A percentile compares a stretch with the other conserved stretches of the same genome.
Conservation (phyloP, 345 rosid species). For the Acer saccharum region DNA sequence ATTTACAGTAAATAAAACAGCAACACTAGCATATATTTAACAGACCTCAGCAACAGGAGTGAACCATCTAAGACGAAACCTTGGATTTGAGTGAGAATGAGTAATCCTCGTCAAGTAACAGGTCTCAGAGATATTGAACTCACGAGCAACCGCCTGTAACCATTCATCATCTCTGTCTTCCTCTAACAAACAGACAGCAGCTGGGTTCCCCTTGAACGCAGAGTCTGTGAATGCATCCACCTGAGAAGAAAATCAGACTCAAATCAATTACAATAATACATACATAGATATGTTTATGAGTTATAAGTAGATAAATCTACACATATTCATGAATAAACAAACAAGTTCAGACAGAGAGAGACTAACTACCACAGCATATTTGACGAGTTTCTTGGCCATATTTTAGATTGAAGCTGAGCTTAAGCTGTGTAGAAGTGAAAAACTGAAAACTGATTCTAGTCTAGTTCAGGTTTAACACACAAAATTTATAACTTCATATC, state of each 20-base stretch:
- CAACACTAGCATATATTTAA: conserved; percentile 46
- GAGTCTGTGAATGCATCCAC: conserved; percentile 79
- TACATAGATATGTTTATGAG: not conserved
- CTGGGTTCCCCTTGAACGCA: conserved; percentile 83
- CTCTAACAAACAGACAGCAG: conserved; percentile 74
- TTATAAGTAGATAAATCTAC: not conserved
- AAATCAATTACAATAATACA: conserved; percentile 17
- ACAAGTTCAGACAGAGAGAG: not conserved
- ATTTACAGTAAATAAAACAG: too few species aligned
- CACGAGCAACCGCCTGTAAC: conserved; percentile 61
- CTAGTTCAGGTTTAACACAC: too few species aligned
- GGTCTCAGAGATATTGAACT: conserved; percentile 60
- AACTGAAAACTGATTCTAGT: too few species aligned
- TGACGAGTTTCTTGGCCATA: conserved; percentile 42
- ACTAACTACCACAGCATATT: conserved; percentile 43
- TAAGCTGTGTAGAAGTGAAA: too few species aligned
- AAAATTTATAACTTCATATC: too few species aligned
- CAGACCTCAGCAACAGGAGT: conserved; percentile 50
- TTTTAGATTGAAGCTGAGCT: not conserved
- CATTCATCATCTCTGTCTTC: conserved; percentile 67
- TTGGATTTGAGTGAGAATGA: conserved; percentile 29
- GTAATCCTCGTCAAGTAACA: conserved; percentile 43
- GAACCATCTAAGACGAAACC: conserved; percentile 72
- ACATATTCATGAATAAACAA: not conserved
- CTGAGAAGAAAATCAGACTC: conserved; percentile 36